Evolutionary conservation across 2,329 filamentous ascomycete genomes (phyloP), one percentile per base, ranked within the genome.

Genomic region (Fusarium nurragi): DNA sequence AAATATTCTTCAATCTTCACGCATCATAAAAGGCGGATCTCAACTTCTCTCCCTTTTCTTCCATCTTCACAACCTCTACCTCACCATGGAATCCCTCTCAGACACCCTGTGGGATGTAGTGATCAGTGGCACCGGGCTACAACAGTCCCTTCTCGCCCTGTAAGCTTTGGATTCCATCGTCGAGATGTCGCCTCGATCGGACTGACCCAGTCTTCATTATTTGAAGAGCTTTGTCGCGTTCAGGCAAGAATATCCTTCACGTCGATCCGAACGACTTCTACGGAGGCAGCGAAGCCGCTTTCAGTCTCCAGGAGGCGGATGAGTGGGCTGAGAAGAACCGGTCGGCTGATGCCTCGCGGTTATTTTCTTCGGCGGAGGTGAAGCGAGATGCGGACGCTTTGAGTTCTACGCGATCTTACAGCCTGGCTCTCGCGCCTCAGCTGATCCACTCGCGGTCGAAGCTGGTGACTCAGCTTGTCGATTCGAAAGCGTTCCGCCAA

Each of bases 261-360:
- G 82, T 97, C 75, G 94, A 98, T 75, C 85, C 86, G 65, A 94
- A 97, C 79, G 84, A 88, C 63, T 97, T 92, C 78, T 98, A 98
- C 79, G 94, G 94, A 71, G 91, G 91, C 50, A 77, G 89, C 36
- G 93, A 97, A 75, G 93, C 94, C 64, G 92, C 93, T 3, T 86
- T 98, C 68, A 95, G 89, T 77, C 81, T 97, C 32, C 86, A 92
- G 62, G 94, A 97, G 75, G 89, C 87, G 34, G 89, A 94, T 68
- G 83, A 84, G 34, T 98, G 93, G 93, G 88, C 83, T 40, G 79
- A 81, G 43, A 70, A 71, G 50, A 71, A 81, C 43, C 69, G 71
- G 14, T 64, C 59, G 13, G 32, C 50, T 6, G 61, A 61, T 8
- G 57, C 68, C 39, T 67, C 69, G 6, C 64, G 67, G 49, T 49